A percentile compares a stretch with the other conserved stretches of the same genome.
phyloP scores from a whole-genome alignment of 2,329 filamentous ascomycete species.

The Monilinia polystroma region DNA sequence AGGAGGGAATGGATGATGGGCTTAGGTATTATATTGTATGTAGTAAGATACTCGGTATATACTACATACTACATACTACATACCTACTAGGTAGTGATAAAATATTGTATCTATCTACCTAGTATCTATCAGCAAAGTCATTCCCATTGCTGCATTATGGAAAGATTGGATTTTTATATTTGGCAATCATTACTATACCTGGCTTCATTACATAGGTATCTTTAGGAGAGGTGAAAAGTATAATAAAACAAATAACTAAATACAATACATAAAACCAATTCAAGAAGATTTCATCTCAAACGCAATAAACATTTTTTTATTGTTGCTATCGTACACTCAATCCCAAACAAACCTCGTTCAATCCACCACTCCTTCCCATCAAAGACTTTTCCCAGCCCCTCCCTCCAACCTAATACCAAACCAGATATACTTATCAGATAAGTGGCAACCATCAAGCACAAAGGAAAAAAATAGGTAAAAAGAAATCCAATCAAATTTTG shows the following conservation, averaged over 20 bases:
- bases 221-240: no score
- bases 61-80: no score
- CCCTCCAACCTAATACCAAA: background rate
- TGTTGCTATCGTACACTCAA: conserved; percentile 5
- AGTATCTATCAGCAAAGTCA: no score
- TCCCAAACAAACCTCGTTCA: background rate
- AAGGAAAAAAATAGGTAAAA: background rate
- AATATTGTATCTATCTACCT: no score
- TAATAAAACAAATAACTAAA: background rate
- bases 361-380: background rate
- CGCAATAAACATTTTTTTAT: background rate
- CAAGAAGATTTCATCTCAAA: background rate
- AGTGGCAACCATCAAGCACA: background rate
- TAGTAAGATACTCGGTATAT: no score
- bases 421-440: conserved; percentile 7
- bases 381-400: conserved; percentile 11
- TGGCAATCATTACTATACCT: no score
- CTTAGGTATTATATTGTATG: background rate
- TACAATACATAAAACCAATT: background rate
- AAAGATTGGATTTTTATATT: no score
- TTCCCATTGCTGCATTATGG: no score
- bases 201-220: no score
- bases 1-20: background rate
- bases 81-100: no score
- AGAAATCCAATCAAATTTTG: conserved; percentile 2